Base-by-base conservation (phyloP, 2,329 filamentous ascomycete genomes). In the Penicillium brevicompactum region DNA sequence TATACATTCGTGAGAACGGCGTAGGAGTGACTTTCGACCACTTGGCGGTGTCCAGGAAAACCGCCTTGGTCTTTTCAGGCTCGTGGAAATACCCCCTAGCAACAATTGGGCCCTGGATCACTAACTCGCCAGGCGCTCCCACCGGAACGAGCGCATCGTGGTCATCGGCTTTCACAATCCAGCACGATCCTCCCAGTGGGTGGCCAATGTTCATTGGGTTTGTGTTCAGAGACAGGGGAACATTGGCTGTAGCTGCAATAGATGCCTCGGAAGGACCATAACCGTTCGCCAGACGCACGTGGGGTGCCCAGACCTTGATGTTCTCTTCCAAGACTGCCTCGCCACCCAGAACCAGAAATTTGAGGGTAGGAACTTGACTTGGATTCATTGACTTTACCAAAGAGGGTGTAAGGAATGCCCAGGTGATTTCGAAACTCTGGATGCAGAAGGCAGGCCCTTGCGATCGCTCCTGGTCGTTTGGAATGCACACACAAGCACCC, bases 401-500 rank as follows among this genome's bases (percentile, higher is more conserved):
- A 1, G 56, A 49, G 13, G 52, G 48, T 1, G 53, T 55, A 16
- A 58, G 22, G 41, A 49, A 49, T 3, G 53, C 53, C 11, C 42
- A 45, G 1, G 37, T 55, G 8, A 55, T 54, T 13, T 22, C 21
- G 18, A 52, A 27, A 27, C 24, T 11, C 8, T 40, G 44, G 14
- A 45, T 49, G 16, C 31, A 32, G 31, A 40, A 37, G 18, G 41
- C 40, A 37, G 42, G 32, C 18, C 43, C 18, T 9, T 37, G 37
- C 5, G 24, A 68, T 27, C 74, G 69, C 10, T 73, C 68, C 51
- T 69, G 46, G 60, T 72, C 56, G 56, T 68, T 68, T 1, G 73
- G 74, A 5, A 78, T 70, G 51, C 75, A 77, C 18, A 78, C 62
- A 18, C 69, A 73, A 14, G 72, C 74, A 43, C 76, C 76, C 6